These are phyloP conservation scores for Linaria vulgaris DNA, from an alignment of 257 asterid species.

Conservation along the genomic window DNA sequence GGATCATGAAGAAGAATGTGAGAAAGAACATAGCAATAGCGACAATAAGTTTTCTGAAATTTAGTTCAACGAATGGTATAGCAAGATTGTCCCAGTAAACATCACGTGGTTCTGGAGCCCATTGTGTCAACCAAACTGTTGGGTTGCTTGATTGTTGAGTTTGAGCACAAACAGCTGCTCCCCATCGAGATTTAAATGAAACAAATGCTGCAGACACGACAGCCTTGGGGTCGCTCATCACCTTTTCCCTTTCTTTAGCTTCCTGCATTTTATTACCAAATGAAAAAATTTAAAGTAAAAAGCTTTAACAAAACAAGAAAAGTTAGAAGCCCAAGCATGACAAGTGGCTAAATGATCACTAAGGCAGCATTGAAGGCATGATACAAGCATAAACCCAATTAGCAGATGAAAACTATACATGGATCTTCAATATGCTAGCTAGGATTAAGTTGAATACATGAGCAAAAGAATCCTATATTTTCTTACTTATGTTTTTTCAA, in stretches of 20 bases:
- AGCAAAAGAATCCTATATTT: too few relatives aligned
- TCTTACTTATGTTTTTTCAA: too few relatives aligned
- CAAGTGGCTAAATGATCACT: background rate
- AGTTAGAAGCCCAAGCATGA: too few relatives aligned
- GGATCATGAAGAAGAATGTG: constrained; percentile 91
- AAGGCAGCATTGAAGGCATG: background rate
- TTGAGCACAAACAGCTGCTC: constrained; percentile 95
- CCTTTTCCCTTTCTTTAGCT: constrained; percentile 73
- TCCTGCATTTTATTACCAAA: constrained; percentile 48
- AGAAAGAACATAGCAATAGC: constrained; percentile 75
- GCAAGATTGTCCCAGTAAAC: constrained; percentile 93
- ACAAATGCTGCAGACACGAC: constrained; percentile 94
- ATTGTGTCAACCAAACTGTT: constrained; percentile 86
- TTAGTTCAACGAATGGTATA: constrained; percentile 79
- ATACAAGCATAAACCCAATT: background rate
- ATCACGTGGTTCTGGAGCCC: constrained; percentile 98
- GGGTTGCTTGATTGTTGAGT: constrained; percentile 91
- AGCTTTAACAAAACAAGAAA: background rate
- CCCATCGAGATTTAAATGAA: constrained; percentile 89
- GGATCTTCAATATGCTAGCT: too few relatives aligned
- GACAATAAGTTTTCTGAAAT: constrained; percentile 62
- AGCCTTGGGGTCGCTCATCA: constrained; percentile 66
- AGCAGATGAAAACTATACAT: too few relatives aligned
- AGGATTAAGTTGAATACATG: too few relatives aligned
- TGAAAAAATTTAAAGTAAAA: background rate